phyloP scores from a whole-genome alignment of 2,329 filamentous ascomycete genomes.

The Microdochium trichocladiopsis region DNA sequence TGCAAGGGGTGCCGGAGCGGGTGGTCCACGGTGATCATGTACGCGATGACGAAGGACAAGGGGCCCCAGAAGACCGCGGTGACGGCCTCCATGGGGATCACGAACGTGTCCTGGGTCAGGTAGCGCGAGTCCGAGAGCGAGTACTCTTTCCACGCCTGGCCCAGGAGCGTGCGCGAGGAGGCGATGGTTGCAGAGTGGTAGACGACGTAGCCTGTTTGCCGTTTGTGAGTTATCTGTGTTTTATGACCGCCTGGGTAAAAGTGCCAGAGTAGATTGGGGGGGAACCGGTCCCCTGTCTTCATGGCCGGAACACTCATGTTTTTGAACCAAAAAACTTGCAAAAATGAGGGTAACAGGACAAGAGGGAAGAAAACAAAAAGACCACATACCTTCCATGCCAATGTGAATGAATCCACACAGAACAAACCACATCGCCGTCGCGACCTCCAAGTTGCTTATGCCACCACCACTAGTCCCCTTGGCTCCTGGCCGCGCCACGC shows the following conservation, averaged over 20 bases:
- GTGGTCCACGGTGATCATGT: conserved; percentile 32
- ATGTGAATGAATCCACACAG: conserved; percentile 51
- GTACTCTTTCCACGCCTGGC: conserved; percentile 53
- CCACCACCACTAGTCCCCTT: no score
- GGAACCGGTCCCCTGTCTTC: no score
- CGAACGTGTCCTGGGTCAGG: conserved; percentile 42
- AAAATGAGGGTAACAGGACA: no score
- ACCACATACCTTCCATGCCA: conserved; percentile 30
- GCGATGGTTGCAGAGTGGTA: conserved; percentile 34
- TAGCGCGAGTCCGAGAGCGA: conserved; percentile 50
- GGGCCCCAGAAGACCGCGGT: conserved; percentile 48
- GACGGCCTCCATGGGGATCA: conserved; percentile 48
- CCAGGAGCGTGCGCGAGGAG: conserved; percentile 33
- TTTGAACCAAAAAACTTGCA: no score
- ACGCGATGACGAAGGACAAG: conserved; percentile 39
- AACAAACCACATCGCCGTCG: conserved; percentile 67
- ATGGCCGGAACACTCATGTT: no score
- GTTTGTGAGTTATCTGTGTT: no score
- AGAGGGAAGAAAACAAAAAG: background rate
- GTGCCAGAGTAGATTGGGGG: no score
- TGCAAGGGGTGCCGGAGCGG: conserved; percentile 42
- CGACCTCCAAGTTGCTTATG: conserved; percentile 45
- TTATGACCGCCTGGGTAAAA: no score
- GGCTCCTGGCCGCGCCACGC: no score
- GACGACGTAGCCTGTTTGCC: conserved; percentile 40